Evolutionary conservation across 306 rosid species (phyloP).

Genomic region (Quillaja saponaria): DNA sequence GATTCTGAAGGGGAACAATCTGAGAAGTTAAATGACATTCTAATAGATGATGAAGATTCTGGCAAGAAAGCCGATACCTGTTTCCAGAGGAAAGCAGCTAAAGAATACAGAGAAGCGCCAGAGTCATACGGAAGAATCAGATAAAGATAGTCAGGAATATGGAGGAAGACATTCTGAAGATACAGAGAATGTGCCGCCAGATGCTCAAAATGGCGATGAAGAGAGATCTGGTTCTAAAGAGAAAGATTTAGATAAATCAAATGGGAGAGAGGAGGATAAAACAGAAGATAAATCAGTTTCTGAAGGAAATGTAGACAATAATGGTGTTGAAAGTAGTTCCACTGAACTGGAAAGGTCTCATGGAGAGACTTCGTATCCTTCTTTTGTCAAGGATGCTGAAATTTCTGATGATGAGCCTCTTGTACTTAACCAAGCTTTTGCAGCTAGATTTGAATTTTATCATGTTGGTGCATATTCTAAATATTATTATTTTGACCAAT

Average conservation of each 20-base stretch:
- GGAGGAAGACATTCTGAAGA: slow-evolving; percentile 47
- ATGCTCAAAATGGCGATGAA: slow-evolving; percentile 41
- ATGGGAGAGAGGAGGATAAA: slow-evolving; percentile 44
- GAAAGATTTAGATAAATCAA: slow-evolving; percentile 48
- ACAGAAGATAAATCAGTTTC: slow-evolving; percentile 46
- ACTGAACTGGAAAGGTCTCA: slow-evolving; percentile 37
- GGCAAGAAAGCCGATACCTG: slow-evolving; percentile 49
- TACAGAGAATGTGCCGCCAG: slow-evolving; percentile 34
- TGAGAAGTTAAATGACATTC: slow-evolving; percentile 41
- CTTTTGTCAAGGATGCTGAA: slow-evolving; percentile 42
- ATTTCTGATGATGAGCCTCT: slow-evolving; percentile 90
- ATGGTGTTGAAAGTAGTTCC: slow-evolving; percentile 36
- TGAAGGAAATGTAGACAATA: slow-evolving; percentile 47
- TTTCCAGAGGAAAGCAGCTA: slow-evolving; percentile 44
- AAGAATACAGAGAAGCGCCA: slow-evolving; percentile 36
- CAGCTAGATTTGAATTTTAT: not conserved
- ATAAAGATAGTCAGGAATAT: slow-evolving; percentile 50
- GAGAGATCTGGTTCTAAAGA: slow-evolving; percentile 53
- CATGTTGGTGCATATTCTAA: slow-evolving; percentile 1
- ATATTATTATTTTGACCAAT: slow-evolving; percentile 26
- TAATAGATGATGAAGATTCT: slow-evolving; percentile 45
- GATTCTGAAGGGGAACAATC: slow-evolving; percentile 62
- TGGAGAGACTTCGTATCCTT: slow-evolving; percentile 32
- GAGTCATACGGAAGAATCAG: slow-evolving; percentile 45
- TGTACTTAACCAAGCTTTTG: slow-evolving; percentile 48